Percentiles rank a stretch among this genome's conserved stretches.
phyloP scores from a whole-genome alignment of 2,329 filamentous ascomycete genomes.

The Leptographium radiaticola region DNA sequence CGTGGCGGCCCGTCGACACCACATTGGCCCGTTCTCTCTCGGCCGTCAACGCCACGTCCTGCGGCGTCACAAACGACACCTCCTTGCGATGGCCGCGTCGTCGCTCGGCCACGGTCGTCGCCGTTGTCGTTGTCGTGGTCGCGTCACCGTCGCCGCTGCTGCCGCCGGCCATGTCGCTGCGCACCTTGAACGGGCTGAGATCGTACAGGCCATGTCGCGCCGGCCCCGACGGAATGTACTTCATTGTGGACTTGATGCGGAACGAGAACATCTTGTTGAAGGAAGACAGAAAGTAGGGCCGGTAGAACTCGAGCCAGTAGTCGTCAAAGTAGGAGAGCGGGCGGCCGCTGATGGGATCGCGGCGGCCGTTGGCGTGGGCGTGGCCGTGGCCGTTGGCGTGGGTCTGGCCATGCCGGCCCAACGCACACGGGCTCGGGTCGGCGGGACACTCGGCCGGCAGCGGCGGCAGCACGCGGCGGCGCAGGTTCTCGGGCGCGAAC shows the following conservation, averaged over 20 bases:
- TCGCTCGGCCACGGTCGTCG: constrained; percentile 32
- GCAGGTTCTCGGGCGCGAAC: constrained; percentile 65
- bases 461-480: constrained; percentile 46
- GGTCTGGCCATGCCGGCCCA: not conserved
- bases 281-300: constrained; percentile 74
- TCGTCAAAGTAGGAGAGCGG: constrained; percentile 62
- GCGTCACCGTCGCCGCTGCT: constrained; percentile 52
- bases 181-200: constrained; percentile 76
- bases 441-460: constrained; percentile 12
- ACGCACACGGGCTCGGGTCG: constrained; percentile 34
- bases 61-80: constrained; percentile 55
- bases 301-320: constrained; percentile 96
- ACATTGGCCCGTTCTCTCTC: not conserved
- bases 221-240: constrained; percentile 65
- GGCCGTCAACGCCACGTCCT: constrained; percentile 18
- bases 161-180: constrained; percentile 24
- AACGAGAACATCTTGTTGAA: constrained; percentile 88
- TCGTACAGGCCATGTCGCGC: constrained; percentile 66
- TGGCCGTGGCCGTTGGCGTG: not conserved
- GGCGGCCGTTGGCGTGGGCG: not conserved
- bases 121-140: constrained; percentile 74
- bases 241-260: constrained; percentile 80
- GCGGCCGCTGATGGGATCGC: constrained; percentile 17
- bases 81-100: constrained; percentile 41
- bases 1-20: no score